Evolutionary conservation across 2,329 filamentous ascomycete genomes (phyloP), one percentile per base, ranked within the genome.

Genomic region (Sporothrix pallida): DNA sequence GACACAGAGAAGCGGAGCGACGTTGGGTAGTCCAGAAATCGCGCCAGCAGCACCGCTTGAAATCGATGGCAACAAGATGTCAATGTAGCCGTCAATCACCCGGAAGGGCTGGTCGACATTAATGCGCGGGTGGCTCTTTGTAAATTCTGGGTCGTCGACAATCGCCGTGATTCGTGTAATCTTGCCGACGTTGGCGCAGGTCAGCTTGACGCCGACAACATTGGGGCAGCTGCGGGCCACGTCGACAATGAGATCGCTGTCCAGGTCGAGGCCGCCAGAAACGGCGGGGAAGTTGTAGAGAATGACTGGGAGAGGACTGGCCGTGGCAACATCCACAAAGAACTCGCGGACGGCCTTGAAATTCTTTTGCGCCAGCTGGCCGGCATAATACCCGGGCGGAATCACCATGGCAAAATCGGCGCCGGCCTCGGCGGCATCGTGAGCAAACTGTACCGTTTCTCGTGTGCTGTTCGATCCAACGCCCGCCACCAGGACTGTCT

Each of bases 401-500:
- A 84, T 77, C 17, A 83, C 75, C 42, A 84, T 77, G 0, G 79
- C 82, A 75, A 80, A 84, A 42, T 79, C 80, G 0, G 83, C 83
- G 0, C 83, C 83, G 0, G 83, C 82, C 2, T 77, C 77, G 7
- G 78, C 78, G 0, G 83, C 82, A 46, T 84, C 83, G 15, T 80
- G 78, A 2, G 81, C 81, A 0, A 83, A 77, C 23, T 78, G 76
- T 9, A 83, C 78, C 6, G 81, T 72, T 77, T 83, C 81, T 42
- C 79, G 78, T 0, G 81, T 82, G 70, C 79, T 80, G 63, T 80
- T 77, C 0, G 82, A 84, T 0, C 81, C 83, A 26, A 85, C 82
- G 5, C 85, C 84, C 3, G 84, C 84, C 2, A 86, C 82, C 2
- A 86, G 79, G 0, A 84, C 84, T 62, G 83, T 83, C 10, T 81